Evolutionary conservation across 2,329 filamentous ascomycete genomes (phyloP), one percentile per base, ranked within the genome.

Genomic region (Cladosporium sp.): DNA sequence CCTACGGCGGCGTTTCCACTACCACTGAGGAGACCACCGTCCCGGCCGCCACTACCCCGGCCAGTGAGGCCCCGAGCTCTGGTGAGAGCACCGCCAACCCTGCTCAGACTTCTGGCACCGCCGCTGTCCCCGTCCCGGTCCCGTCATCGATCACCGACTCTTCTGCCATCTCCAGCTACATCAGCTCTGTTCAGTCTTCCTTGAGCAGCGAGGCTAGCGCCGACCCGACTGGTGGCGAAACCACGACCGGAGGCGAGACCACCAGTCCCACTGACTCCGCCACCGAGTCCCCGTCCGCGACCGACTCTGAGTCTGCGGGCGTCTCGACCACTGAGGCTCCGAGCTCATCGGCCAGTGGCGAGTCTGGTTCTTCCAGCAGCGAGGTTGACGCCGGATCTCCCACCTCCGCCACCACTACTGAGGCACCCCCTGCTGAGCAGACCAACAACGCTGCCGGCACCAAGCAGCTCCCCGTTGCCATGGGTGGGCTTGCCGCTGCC

Each of bases 401-500:
- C 15, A 41, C 55, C 36, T 59, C 59, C 28, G 62, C 55, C 30
- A 60, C 67, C 51, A 68, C 67, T 28, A 72, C 70, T 52, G 59
- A 63, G 15, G 70, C 71, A 34, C 68, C 71, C 44, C 59, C 65
- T 14, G 66, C 52, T 65, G 54, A 38, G 32, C 36, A 47, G 38
- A 51, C 65, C 26, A 68, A 67, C 66, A 70, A 70, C 59, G 71
- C 66, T 47, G 71, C 67, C 15, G 47, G 55, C 62, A 58, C 65
- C 55, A 67, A 68, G 49, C 59, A 70, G 30, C 54, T 70, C 38
- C 69, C 70, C 59, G 65, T 66, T 58, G 59, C 69, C 41, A 65
- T 69, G 52, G 70, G 62, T 55, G 68, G 69, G 28, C 63, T 70
- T 58, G 70, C 68, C 24, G 71, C 69, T 55, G 60, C 68, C 65